Conservation (phyloP, 2,329 filamentous ascomycete species). For the Cladophialophora yegresii region DNA sequence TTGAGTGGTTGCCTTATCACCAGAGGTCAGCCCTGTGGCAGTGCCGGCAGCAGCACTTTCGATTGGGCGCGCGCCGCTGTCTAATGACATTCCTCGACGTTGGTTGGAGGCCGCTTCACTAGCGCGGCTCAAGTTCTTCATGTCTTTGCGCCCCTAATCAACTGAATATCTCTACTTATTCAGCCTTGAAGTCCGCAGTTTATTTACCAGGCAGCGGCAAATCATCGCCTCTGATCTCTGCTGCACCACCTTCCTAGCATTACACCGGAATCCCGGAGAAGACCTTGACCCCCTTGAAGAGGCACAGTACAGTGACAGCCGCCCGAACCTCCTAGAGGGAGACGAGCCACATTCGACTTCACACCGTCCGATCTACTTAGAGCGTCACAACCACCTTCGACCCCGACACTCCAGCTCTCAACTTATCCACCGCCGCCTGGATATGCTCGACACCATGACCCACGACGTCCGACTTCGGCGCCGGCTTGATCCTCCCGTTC, state of each 20-base stretch:
- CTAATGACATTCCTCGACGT: too few species aligned
- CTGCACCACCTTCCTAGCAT: background rate
- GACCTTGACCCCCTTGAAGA: background rate
- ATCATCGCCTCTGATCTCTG: background rate
- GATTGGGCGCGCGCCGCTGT: too few species aligned
- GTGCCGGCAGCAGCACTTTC: too few species aligned
- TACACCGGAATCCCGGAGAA: background rate
- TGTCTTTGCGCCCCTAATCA: too few species aligned
- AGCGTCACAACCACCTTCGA: constrained; percentile 45
- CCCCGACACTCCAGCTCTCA: constrained; percentile 45
- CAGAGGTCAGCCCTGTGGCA: too few species aligned
- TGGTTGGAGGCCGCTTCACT: too few species aligned
- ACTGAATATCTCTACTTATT: background rate
- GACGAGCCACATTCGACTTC: background rate
- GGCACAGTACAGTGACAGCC: background rate
- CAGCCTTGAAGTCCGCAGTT: background rate
- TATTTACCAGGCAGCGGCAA: background rate
- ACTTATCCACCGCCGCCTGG: constrained; percentile 43
- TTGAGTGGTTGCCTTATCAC: too few species aligned
- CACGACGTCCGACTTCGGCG: constrained; percentile 44
- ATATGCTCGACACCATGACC: constrained; percentile 45
- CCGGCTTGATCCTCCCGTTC: constrained; percentile 37
- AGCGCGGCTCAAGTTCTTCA: too few species aligned
- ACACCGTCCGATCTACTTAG: background rate
- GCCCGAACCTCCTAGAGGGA: too few species aligned